These are phyloP conservation scores for Hygrophorus russula DNA, from an alignment of 768 basidiomycete species.

Conservation along the genomic window DNA sequence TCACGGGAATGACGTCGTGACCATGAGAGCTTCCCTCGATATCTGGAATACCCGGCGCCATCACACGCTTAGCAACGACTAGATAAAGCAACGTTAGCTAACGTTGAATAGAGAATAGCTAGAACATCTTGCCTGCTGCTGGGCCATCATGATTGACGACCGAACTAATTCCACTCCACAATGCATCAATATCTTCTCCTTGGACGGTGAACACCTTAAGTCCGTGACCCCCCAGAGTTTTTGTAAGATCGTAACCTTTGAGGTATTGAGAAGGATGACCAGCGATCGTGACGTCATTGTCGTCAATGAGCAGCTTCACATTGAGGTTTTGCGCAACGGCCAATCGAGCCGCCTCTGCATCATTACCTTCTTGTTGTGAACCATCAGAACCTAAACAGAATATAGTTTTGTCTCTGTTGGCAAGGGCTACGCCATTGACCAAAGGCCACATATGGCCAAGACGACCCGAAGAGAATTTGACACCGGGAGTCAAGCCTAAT, in stretches of 20 bases:
- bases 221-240: conserved; percentile 75
- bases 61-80: conserved; percentile 62
- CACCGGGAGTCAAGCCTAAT: conserved; percentile 81
- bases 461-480: conserved; percentile 91
- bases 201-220: conserved; percentile 62
- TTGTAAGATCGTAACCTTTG: conserved; percentile 59
- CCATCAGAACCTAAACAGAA: conserved; percentile 86
- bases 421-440: conserved; percentile 77
- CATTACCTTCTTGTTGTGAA: conserved; percentile 86
- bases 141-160: conserved; percentile 59
- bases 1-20: conserved; percentile 80
- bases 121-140: conserved; percentile 45
- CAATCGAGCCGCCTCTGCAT: conserved; percentile 80
- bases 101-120: background rate
- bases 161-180: conserved; percentile 57
- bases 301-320: conserved; percentile 80
- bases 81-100: background rate
- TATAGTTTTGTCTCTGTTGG: conserved; percentile 63
- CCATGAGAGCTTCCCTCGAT: conserved; percentile 75
- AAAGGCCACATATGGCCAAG: conserved; percentile 85
- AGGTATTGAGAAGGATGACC: conserved; percentile 84
- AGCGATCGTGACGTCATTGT: conserved; percentile 89
- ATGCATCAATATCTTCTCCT: conserved; percentile 71
- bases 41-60: conserved; percentile 60
- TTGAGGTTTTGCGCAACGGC: conserved; percentile 78